Evolutionary conservation across 495 filamentous ascomycete species (phyloP), one percentile per base, ranked within the genome.

Genomic region (Hypoxylon perforatum): DNA sequence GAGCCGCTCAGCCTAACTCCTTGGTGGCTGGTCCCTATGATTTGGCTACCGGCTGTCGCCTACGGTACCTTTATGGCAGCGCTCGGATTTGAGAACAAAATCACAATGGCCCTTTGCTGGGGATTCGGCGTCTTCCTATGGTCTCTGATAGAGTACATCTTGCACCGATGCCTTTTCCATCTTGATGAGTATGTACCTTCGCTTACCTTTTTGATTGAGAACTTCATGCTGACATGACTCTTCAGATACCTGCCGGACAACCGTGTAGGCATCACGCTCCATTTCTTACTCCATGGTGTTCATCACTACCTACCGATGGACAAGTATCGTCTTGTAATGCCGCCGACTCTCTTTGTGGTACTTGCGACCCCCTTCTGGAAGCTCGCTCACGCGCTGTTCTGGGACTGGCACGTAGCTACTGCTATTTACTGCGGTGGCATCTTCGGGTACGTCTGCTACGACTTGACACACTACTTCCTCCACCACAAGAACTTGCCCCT

Each of bases 241-340:
- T 53, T 22, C 52, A 93, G 90, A n/a, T 91, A 84, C 71, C 89
- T 99, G 38, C 96, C 96, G 0, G 92, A 99, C 73, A 96, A 97
- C 75, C 84, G 92, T 35, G 90, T 94, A n/a, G 89, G 87, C 57
- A 82, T 98, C 61, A 97, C 93, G 2, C 68, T 89, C 3, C 96
- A 99, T 72, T 99, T 99, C 81, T 77, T 97, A 25, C 90, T 99
- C 36, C 96, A 99, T 71, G 96, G 96, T 42, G 91, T 99, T 67
- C 96, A 99, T 72, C 96, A 99, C 78, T 99, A 97, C 72, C 85
- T 99, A 42, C 96, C 96, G 9, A 98, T 99, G 96, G 96, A 99
- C 82, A 93, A 90, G 60, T 91, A 96, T 60, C 88, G 96, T 39
- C 89, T 99, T 17, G 96, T 99, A 61, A 98, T 99, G 96, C 96